Evolutionary conservation across 2,329 filamentous ascomycete genomes (phyloP), one percentile per base, ranked within the genome.

Genomic region (Hyphodiscus sp.): DNA sequence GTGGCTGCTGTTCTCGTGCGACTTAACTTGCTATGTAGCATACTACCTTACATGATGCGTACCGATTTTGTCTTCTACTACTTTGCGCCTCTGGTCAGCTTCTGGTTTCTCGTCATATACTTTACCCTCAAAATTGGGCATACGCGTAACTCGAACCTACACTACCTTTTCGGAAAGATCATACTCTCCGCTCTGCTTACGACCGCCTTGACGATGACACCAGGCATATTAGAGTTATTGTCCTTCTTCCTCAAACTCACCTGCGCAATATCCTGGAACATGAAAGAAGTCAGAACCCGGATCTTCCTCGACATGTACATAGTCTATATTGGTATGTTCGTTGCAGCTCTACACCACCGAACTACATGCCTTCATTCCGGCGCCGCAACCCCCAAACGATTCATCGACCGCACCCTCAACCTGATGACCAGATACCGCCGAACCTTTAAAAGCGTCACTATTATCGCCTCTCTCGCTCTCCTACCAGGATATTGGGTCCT

Each of bases 91-190:
- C 69, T 83, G 1, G 72, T 78, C 41, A 82, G 74, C 47, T 82
- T 85, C 63, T 86, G 82, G 79, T 86, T 83, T 62, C 58, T 82
- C 6, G 68, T 82, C 20, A 69, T 80, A n/a, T 85, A 75, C 62
- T 57, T 69, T 29, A 81, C 78, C 4, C 68, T 85, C 53, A 68
- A 71, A 18, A 61, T 75, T 18, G 70, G 69, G 33, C 66, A 66
- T 3, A 60, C 62, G 23, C 64, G 67, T 56, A 82, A 82, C 58
- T 63, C 69, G 18, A 71, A 71, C 46, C 61, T 70, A 4, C 59
- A 61, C 2, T 73, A 73, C 38, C 60, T 83, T 2, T 29, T 77
- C 11, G 61, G 63, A 30, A 84, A 83, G 60, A 72, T 82, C 3
- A 26, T 71, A 1, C 51, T 74, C 16, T 75, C 78, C 5, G 71